Conservation (phyloP, 2,329 filamentous ascomycete genomes). For the Talaromyces sp. region DNA sequence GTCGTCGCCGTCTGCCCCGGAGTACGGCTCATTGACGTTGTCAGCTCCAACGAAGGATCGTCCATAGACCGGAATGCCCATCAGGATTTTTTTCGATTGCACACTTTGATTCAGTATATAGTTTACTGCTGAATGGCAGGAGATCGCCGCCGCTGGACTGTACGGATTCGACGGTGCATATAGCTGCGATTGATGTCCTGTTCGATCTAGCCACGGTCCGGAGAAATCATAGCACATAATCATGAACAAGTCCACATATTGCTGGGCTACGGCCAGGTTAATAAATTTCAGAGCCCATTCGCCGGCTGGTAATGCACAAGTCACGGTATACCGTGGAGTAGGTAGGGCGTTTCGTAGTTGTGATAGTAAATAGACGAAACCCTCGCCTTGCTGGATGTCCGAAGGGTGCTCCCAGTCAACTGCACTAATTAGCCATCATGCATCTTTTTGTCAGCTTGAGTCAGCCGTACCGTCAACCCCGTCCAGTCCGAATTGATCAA, state of each 20-base stretch:
- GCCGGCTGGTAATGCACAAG: constrained; percentile 67
- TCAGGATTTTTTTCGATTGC: constrained; percentile 65
- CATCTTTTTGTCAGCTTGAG: not conserved
- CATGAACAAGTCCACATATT: constrained; percentile 71
- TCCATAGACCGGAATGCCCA: constrained; percentile 73
- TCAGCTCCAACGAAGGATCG: constrained; percentile 66
- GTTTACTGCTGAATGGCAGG: constrained; percentile 62
- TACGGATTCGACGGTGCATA: constrained; percentile 55
- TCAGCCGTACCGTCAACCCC: constrained; percentile 65
- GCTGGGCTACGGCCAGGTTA: constrained; percentile 59
- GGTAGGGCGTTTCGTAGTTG: constrained; percentile 65
- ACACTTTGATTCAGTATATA: constrained; percentile 66
- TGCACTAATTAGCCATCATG: constrained; percentile 33
- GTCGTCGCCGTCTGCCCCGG: constrained; percentile 55
- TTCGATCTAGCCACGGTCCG: constrained; percentile 63
- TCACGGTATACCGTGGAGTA: constrained; percentile 64
- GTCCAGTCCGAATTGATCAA: constrained; percentile 68
- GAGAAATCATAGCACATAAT: constrained; percentile 78
- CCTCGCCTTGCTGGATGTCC: constrained; percentile 60
- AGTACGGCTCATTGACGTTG: constrained; percentile 61
- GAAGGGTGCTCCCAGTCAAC: constrained; percentile 79
- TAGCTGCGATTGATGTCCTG: constrained; percentile 73
- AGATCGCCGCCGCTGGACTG: constrained; percentile 55
- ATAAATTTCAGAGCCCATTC: constrained; percentile 65
- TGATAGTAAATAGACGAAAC: constrained; percentile 67